Conservation (phyloP, 192 early-diverging fungal species). For the Paraglomus brasilianum region DNA sequence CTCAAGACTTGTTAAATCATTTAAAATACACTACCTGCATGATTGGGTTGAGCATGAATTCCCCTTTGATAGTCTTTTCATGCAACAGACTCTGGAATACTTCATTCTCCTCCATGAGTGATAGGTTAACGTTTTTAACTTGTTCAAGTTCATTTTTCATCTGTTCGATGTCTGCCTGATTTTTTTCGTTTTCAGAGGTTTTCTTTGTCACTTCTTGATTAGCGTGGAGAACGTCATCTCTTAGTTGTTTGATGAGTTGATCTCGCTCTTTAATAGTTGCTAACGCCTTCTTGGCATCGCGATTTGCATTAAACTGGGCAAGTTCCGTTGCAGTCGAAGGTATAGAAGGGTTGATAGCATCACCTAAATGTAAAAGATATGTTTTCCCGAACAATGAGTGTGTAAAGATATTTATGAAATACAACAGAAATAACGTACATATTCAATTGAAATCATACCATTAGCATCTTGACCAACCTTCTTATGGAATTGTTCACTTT, state of each 20-base stretch:
- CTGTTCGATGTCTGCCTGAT: constrained; percentile 5
- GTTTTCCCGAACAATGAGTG: too few species aligned
- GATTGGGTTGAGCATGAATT: constrained; percentile 62
- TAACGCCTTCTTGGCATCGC: constrained; percentile 18
- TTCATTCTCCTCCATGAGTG: constrained; percentile 80
- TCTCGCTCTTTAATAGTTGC: constrained; percentile 26
- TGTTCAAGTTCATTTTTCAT: constrained; percentile 48
- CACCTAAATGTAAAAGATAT: too few species aligned
- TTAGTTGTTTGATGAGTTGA: constrained; percentile 13
- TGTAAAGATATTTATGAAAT: too few species aligned
- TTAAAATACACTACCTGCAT: constrained; percentile 50
- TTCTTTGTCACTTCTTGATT: constrained; percentile 11
- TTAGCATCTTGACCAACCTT: constrained; percentile 10
- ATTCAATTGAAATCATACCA: constrained; percentile 1
- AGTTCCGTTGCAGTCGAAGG: not conserved
- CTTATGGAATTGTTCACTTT: constrained; percentile 10
- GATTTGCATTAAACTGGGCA: not conserved
- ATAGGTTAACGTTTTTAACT: constrained; percentile 64
- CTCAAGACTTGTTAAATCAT: not conserved
- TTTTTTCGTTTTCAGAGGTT: not conserved
- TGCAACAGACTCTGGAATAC: constrained; percentile 76
- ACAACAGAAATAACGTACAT: too few species aligned
- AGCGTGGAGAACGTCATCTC: not conserved
- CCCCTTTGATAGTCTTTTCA: constrained; percentile 80
- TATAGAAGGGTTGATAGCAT: not conserved